Conservation (phyloP, 768 basidiomycete species). For the Strobilomyces confusus region DNA sequence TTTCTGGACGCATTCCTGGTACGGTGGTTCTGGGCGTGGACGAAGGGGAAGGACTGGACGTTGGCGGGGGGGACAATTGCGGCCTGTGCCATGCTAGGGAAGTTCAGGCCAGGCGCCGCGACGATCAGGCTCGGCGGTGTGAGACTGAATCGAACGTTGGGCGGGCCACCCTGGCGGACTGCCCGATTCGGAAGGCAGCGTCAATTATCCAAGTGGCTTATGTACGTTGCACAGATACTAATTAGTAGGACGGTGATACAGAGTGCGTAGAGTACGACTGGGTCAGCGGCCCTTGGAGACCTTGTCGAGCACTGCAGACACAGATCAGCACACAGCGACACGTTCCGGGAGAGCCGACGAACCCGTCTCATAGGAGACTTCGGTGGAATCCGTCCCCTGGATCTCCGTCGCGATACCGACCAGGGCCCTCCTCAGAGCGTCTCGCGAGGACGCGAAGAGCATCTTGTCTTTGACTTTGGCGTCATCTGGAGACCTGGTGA, state of each 20-base stretch:
- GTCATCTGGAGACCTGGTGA: constrained; percentile 77
- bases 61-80: constrained; percentile 17
- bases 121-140: constrained; percentile 27
- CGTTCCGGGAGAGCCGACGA: constrained; percentile 18
- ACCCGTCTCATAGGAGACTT: constrained; percentile 73
- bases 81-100: constrained; percentile 28
- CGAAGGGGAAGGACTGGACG: constrained; percentile 25
- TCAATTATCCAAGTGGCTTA: constrained; percentile 4
- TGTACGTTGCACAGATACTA: too few species aligned
- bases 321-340: constrained; percentile 4
- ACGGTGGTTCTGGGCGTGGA: constrained; percentile 35
- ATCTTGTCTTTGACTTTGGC: constrained; percentile 91
- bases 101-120: constrained; percentile 22
- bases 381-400: constrained; percentile 75
- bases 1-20: constrained; percentile 42
- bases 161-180: constrained; percentile 16
- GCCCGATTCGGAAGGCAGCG: constrained; percentile 25
- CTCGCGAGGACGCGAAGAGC: constrained; percentile 89
- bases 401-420: constrained; percentile 81
- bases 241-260: too few species aligned
- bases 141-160: constrained; percentile 16
- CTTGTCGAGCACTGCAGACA: constrained; percentile 17
- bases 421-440: constrained; percentile 68
- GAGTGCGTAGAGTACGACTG: background rate
- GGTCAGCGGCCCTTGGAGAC: constrained; percentile 15